phyloP scores from a whole-genome alignment of 2,329 filamentous ascomycete genomes.

The Exophiala lecanii-corni region DNA sequence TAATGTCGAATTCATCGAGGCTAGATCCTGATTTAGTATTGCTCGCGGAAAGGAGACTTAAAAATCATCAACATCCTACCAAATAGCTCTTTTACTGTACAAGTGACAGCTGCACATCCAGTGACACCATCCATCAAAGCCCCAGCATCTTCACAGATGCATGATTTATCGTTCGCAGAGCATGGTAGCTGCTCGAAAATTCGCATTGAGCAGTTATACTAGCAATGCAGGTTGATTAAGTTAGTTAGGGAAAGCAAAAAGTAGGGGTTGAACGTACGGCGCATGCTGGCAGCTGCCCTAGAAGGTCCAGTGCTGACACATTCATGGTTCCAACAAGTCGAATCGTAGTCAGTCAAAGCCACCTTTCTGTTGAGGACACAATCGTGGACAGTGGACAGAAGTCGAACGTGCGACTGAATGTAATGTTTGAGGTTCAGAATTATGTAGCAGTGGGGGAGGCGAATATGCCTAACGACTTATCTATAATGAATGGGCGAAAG shows the following conservation, averaged over 20 bases:
- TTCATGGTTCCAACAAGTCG: no score
- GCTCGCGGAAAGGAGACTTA: no score
- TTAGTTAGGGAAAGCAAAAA: background rate
- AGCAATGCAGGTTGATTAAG: background rate
- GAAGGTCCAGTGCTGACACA: background rate
- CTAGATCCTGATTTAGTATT: background rate
- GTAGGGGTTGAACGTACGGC: background rate
- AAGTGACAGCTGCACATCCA: background rate
- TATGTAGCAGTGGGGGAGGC: no score
- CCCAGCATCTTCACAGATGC: background rate
- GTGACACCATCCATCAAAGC: background rate
- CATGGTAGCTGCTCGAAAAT: background rate
- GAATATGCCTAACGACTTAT: no score
- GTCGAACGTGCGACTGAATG: no score
- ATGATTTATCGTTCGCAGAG: background rate
- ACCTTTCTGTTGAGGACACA: no score
- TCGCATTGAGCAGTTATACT: background rate
- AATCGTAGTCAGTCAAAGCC: no score
- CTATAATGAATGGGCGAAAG: no score
- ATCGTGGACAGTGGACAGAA: no score
- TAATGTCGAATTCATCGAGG: conserved; percentile 1
- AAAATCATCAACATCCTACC: background rate
- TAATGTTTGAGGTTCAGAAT: no score
- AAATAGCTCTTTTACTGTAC: background rate
- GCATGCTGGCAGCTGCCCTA: background rate